Evolutionary conservation across 352 stramenopile species (phyloP), one percentile per base, ranked within the genome.

Genomic region (Pythium rishiriense): DNA sequence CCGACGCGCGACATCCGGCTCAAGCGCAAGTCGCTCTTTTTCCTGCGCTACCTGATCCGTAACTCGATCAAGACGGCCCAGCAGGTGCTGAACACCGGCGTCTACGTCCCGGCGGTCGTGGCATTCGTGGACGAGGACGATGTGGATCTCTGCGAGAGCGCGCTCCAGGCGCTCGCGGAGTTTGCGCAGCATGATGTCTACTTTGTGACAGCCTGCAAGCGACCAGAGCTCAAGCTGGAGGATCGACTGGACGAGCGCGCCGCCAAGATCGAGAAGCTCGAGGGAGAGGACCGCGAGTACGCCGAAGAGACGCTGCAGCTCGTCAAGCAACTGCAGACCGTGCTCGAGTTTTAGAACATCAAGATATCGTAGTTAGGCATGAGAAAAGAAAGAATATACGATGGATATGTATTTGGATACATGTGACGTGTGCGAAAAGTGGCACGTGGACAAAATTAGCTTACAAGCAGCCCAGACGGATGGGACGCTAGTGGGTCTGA

Each of bases 21-120:
- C 51, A 80, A 92, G 67, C 85, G 87, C 63, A 93, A 93, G 67
- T 73, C 87, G 60, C 71, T 96, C 12, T 96, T 96, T 64, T 87
- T 96, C 51, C 62, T 92, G 60, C 83, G 85, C 17, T 94, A 93
- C 69, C 63, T 96, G 11, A 83, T 91, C 48, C 76, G 82, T 62
- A 89, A 75, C 46, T 81, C 75, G 8, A 72, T 73, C 3, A 66
- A 69, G 21, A 92, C 82, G 19, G 81, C 82, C 0, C 70, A 85
- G 49, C 29, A 74, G 14, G 64, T 94, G 26, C 58, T 87, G 6
- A 65, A 62, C 29, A 50, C 74, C 21, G 74, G 67, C 26, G 76
- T 82, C 26, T 91, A 79, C 55, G 56, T 95, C 9, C 69, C 73
- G 3, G 66, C 78, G 15, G 74, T 73, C 21, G 71, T 70, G 0